Evolutionary conservation across 2,329 filamentous ascomycete species (phyloP).

Genomic region (Pseudovirgaria hyperparasitica): DNA sequence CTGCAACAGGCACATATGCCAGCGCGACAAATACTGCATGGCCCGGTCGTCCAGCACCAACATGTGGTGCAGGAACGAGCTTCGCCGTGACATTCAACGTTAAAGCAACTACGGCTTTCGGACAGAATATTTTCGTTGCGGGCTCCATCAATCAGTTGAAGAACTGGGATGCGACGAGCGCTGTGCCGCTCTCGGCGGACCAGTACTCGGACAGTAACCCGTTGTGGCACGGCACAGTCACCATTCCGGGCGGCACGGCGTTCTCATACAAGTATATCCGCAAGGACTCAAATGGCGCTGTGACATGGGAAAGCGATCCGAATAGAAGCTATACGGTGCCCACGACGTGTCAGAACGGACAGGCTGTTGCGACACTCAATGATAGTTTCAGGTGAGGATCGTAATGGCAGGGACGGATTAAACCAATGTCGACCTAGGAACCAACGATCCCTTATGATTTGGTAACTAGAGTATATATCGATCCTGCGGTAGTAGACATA

Average conservation of each 20-base stretch:
- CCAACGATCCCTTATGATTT: no score
- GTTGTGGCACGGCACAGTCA: constrained; percentile 32
- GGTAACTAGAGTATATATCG: no score
- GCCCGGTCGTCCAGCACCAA: no score
- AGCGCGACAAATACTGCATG: constrained; percentile 26
- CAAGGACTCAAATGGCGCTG: constrained; percentile 31
- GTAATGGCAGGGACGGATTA: no score
- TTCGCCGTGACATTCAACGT: constrained; percentile 32
- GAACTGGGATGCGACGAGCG: constrained; percentile 28
- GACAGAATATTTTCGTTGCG: constrained; percentile 35
- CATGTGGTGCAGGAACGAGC: constrained; percentile 9
- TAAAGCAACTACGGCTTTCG: constrained; percentile 34
- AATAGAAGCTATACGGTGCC: constrained; percentile 29
- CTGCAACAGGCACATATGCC: constrained; percentile 12
- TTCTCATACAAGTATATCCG: constrained; percentile 36
- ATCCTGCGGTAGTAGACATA: no score
- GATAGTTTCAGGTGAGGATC: no score
- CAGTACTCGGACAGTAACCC: constrained; percentile 32
- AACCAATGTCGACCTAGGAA: no score
- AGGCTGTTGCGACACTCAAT: no score
- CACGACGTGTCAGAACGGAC: constrained; percentile 12
- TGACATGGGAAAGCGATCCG: constrained; percentile 30
- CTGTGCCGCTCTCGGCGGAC: constrained; percentile 27
- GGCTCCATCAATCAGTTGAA: constrained; percentile 33
- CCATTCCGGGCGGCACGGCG: constrained; percentile 27